Evolutionary conservation across 257 asterid genomes (phyloP), one percentile per base, ranked within the genome.

Genomic region (Eustoma russellianum): DNA sequence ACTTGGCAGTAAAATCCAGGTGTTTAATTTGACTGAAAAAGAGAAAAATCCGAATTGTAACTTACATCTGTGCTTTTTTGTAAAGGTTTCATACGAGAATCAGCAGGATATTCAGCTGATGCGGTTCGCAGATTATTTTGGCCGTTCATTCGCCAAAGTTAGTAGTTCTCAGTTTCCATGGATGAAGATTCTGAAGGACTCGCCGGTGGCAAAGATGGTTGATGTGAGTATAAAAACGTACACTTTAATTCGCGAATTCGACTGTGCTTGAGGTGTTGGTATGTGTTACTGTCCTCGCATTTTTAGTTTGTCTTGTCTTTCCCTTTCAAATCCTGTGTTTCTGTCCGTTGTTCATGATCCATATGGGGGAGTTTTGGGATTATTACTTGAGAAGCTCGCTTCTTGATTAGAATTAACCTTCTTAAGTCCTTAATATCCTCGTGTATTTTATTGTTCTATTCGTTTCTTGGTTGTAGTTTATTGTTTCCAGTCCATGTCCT

Each of bases 71-170:
- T 24, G 30, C 2, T 14, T 24, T 24, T 24, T 11, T 16, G 28
- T 43, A 18, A 15, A 73, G 79, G 59, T 53, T 2, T 61, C 64
- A 1, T 74, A 53, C 34, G 76, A 74, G 34, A 13, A 61, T 5
- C 72, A 69, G 50, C 69, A 69, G 59, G 76, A 74, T 35, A 74
- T 74, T 61, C 72, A 61, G 62, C 41, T 74, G 66, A 69, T 69
- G 76, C 47, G 79, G 56, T 65, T 74, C 34, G 79, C 79, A 0
- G 79, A 74, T 53, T 70, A 74, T 59, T 65, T 69, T 48, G 76
- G 79, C 11, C 66, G 70, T 1, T 65, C 76, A 52, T 74, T 74
- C 62, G 55, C 67, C 1, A 55, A 58, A 54, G 76, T 74, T 47
- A 54, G 51, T 53, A 60, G 73, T n/a, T 50, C 76, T 28, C 76